Conservation (phyloP, 257 asterid species). For the Fraxinus excelsior region DNA sequence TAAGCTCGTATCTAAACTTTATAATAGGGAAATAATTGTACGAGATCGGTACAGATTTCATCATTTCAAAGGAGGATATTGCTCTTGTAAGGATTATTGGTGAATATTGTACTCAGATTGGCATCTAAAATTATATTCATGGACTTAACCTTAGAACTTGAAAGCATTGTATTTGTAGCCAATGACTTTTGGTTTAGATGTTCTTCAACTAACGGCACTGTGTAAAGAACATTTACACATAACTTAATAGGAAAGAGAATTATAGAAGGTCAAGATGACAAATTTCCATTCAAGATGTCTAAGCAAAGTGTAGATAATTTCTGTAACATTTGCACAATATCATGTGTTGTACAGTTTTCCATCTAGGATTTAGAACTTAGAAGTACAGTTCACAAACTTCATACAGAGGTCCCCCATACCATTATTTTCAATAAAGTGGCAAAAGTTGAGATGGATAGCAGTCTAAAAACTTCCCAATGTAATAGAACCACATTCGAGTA, state of each 20-base stretch:
- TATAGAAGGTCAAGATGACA: background rate
- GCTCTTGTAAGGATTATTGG: constrained; percentile 84
- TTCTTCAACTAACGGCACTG: too few species aligned
- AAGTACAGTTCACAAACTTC: constrained; percentile 13
- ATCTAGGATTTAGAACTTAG: background rate
- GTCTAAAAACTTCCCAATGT: constrained; percentile 20
- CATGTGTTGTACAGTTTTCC: background rate
- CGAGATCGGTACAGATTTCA: constrained; percentile 84
- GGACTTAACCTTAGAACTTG: background rate
- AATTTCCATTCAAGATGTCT: background rate
- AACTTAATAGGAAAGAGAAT: background rate
- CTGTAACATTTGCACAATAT: background rate
- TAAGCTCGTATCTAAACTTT: constrained; percentile 65
- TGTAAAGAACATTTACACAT: background rate
- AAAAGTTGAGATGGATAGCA: constrained; percentile 3
- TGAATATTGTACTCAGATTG: constrained; percentile 30
- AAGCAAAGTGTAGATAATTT: background rate
- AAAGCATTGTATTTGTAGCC: background rate
- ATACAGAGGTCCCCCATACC: background rate
- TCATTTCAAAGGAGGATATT: constrained; percentile 63
- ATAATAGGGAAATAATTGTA: constrained; percentile 62
- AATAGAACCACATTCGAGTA: constrained; percentile 20
- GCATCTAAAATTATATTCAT: background rate
- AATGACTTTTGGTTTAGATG: background rate
- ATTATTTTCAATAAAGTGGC: constrained; percentile 1